Percentiles rank a stretch among this genome's conserved stretches.
phyloP scores from a whole-genome alignment of 139 green algal genomes.

The Chloropicon primus region DNA sequence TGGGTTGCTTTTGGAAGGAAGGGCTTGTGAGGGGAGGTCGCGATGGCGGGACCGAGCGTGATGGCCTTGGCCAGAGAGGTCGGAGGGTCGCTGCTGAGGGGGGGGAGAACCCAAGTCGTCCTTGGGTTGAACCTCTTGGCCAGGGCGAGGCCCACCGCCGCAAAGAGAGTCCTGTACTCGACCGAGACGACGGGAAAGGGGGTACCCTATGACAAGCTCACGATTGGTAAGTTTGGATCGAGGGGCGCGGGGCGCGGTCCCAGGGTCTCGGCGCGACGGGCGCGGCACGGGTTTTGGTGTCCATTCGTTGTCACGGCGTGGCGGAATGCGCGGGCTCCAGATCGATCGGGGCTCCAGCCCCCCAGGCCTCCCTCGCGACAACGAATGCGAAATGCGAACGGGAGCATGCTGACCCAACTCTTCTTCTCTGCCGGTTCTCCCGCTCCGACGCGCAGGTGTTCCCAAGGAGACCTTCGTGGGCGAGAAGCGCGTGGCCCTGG shows the following conservation, averaged over 20 bases:
- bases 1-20: too few species aligned
- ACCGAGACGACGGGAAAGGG: not conserved
- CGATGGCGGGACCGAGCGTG: not conserved
- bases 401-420: too few species aligned
- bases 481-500: constrained; percentile 58
- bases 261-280: too few species aligned
- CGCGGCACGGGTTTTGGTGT: not conserved
- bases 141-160: not conserved
- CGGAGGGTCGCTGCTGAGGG: not conserved
- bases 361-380: too few species aligned
- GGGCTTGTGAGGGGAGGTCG: not conserved
- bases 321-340: too few species aligned
- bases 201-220: not conserved
- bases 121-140: not conserved
- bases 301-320: too few species aligned
- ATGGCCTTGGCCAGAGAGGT: not conserved
- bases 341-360: too few species aligned
- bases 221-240: not conserved
- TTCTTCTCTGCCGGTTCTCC: too few species aligned
- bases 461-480: constrained; percentile 42
- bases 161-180: not conserved
- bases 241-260: too few species aligned
- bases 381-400: not conserved
- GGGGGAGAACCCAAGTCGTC: not conserved
- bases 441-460: too few species aligned